These are phyloP conservation scores for Isoetes engelmannii DNA, from an alignment of 83 land plant genomes.

Conservation along the genomic window DNA sequence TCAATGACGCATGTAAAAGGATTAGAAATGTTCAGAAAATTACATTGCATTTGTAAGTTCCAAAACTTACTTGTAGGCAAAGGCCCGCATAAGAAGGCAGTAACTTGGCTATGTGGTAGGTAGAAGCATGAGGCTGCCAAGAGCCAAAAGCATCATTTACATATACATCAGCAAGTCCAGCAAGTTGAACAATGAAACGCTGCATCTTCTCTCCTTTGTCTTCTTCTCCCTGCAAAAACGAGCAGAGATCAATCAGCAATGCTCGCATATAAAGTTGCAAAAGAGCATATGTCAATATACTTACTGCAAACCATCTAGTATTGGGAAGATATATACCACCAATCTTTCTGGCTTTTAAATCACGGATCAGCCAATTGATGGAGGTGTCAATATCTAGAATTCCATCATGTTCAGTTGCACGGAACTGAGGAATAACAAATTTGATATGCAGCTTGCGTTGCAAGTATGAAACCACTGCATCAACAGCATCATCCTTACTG, in stretches of 20 bases:
- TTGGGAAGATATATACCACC: conserved; percentile 51
- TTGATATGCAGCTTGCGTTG: conserved; percentile 50
- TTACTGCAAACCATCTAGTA: conserved; percentile 55
- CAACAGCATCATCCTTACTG: conserved; percentile 41
- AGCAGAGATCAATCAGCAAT: background rate
- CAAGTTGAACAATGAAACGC: conserved; percentile 44
- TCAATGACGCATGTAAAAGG: background rate
- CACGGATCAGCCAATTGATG: conserved; percentile 51
- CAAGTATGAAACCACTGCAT: conserved; percentile 46
- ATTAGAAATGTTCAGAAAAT: background rate
- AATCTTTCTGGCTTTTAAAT: conserved; percentile 38
- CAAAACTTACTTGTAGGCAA: conserved; percentile 39
- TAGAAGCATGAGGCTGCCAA: conserved; percentile 49
- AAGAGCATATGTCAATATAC: background rate
- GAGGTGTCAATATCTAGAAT: conserved; percentile 49
- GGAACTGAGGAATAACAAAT: conserved; percentile 44
- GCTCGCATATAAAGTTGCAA: background rate
- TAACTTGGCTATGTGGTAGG: conserved; percentile 37
- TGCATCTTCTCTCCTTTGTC: conserved; percentile 43
- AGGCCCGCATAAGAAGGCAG: conserved; percentile 50
- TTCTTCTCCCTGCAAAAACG: conserved; percentile 41
- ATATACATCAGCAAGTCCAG: conserved; percentile 48
- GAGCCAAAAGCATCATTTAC: conserved; percentile 56
- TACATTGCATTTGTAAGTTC: background rate
- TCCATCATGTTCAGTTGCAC: conserved; percentile 29